phyloP scores from a whole-genome alignment of 805 yeast species.

The Deakozyma indianensis region DNA sequence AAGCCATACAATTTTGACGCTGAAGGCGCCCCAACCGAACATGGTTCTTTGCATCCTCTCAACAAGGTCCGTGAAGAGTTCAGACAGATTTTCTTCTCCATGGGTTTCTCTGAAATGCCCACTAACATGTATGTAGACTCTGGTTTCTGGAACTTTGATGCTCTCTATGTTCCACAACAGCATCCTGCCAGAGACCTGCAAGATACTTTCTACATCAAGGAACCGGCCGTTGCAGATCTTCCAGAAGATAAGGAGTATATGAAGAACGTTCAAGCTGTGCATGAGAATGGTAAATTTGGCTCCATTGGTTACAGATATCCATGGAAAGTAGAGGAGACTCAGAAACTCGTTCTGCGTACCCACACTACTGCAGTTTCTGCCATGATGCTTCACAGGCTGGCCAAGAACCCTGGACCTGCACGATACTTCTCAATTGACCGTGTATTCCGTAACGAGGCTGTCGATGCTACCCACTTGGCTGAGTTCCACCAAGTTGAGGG shows the following conservation, averaged over 20 bases:
- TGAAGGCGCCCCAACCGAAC: slow-evolving; percentile 71
- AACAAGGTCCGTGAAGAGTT: slow-evolving; percentile 96
- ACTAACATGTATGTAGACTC: slow-evolving; percentile 95
- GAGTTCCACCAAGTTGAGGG: slow-evolving; percentile 99
- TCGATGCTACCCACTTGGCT: slow-evolving; percentile 97
- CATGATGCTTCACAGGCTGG: slow-evolving; percentile 72
- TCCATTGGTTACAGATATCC: slow-evolving; percentile 98
- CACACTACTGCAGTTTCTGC: slow-evolving; percentile 95
- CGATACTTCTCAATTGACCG: slow-evolving; percentile 93
- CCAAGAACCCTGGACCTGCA: slow-evolving; percentile 72
- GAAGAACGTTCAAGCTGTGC: slow-evolving; percentile 68
- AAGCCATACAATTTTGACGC: slow-evolving; percentile 94
- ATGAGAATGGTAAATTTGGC: slow-evolving; percentile 80
- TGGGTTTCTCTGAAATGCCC: slow-evolving; percentile 99
- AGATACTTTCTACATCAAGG: slow-evolving; percentile 95
- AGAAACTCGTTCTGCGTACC: slow-evolving; percentile 86
- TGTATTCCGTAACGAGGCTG: slow-evolving; percentile 99
- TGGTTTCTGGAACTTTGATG: slow-evolving; percentile 98
- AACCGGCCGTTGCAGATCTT: slow-evolving; percentile 65
- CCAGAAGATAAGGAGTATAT: slow-evolving; percentile 75
- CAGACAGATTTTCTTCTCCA: slow-evolving; percentile 90
- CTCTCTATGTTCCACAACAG: slow-evolving; percentile 95
- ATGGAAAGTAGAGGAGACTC: slow-evolving; percentile 86
- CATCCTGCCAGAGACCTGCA: slow-evolving; percentile 99
- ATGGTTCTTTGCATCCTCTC: slow-evolving; percentile 95